Conservation (phyloP, 2,329 filamentous ascomycete genomes). For the Capronia epimyces region DNA sequence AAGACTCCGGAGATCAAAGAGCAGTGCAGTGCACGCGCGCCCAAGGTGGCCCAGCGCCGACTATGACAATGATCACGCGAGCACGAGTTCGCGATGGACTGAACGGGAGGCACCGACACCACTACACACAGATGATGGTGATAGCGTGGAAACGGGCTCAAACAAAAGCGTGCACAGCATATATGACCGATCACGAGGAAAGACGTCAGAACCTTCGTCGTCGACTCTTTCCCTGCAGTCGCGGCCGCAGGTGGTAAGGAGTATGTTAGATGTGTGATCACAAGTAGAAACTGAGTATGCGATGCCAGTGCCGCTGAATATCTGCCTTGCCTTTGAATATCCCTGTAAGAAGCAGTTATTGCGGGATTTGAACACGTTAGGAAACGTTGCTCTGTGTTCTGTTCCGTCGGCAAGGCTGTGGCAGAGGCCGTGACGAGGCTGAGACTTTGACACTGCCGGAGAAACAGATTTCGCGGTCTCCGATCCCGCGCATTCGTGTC, state of each 20-base stretch:
- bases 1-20: constrained; percentile 4
- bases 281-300: neutral
- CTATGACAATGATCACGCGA: neutral
- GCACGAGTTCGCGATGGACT: neutral
- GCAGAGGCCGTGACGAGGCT: neutral
- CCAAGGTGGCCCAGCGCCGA: neutral
- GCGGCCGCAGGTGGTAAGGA: constrained; percentile 35
- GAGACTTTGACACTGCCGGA: neutral
- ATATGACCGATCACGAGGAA: constrained; percentile 5
- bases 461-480: constrained; percentile 4
- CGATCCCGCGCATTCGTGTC: neutral
- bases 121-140: neutral
- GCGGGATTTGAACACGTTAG: too few species aligned
- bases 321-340: too few species aligned
- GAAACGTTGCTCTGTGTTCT: too few species aligned
- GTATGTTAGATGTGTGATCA: constrained; percentile 41
- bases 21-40: neutral
- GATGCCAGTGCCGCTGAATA: neutral
- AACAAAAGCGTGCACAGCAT: constrained; percentile 5
- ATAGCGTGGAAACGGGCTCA: neutral
- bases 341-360: too few species aligned
- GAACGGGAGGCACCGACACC: neutral
- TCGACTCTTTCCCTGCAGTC: constrained; percentile 16
- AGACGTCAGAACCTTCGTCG: constrained; percentile 12
- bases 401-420: neutral